These are phyloP conservation scores for Hypholoma fasciculare DNA, from an alignment of 768 basidiomycete genomes.

Conservation along the genomic window DNA sequence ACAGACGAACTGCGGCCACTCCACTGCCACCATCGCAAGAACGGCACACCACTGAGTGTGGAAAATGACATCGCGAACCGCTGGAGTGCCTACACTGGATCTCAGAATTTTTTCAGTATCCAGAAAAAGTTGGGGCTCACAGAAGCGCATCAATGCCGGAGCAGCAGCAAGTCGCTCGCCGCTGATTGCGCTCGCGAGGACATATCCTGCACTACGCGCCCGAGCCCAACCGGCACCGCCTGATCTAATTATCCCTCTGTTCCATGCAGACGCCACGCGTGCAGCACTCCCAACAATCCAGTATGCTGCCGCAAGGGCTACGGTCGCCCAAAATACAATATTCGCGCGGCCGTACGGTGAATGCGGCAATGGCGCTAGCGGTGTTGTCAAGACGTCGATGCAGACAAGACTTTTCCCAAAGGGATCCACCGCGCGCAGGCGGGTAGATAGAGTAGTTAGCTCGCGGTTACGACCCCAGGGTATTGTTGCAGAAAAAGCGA, in stretches of 20 bases:
- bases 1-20: constrained; percentile 95
- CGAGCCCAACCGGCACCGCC: constrained; percentile 66
- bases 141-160: constrained; percentile 86
- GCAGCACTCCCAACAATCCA: constrained; percentile 83
- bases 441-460: constrained; percentile 82
- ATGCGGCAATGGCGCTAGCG: constrained; percentile 59
- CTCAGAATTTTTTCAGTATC: constrained; percentile 9
- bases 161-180: constrained; percentile 86
- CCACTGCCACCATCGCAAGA: constrained; percentile 90
- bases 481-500: constrained; percentile 79
- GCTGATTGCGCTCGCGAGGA: constrained; percentile 90
- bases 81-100: constrained; percentile 72
- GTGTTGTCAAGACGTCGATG: constrained; percentile 75
- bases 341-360: constrained; percentile 66
- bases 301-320: constrained; percentile 75
- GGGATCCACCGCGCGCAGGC: constrained; percentile 87
- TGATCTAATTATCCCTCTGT: constrained; percentile 62
- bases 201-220: constrained; percentile 82
- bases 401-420: constrained; percentile 82
- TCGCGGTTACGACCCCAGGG: constrained; percentile 65
- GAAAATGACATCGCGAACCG: constrained; percentile 87
- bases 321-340: constrained; percentile 72
- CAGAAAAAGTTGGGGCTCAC: constrained; percentile 44
- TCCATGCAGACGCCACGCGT: constrained; percentile 84
- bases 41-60: constrained; percentile 93